Conservation (phyloP, 805 yeast species). For the Ogataea nakhonphanomensis region DNA sequence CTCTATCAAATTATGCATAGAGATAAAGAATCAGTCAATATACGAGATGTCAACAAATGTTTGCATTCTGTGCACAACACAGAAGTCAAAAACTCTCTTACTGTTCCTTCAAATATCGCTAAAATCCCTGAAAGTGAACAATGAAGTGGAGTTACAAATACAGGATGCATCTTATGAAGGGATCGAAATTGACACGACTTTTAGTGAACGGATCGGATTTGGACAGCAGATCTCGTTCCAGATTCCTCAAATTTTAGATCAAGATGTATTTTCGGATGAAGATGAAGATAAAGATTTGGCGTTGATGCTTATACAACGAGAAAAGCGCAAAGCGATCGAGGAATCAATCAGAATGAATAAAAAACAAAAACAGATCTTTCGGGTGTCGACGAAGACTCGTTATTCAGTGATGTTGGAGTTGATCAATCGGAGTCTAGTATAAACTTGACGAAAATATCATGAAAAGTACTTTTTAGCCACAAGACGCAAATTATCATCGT, state of each 20-base stretch:
- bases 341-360: neutral
- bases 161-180: constrained; percentile 20
- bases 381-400: neutral
- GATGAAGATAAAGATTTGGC: constrained; percentile 16
- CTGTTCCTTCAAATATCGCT: constrained; percentile 43
- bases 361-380: neutral
- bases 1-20: too few species aligned
- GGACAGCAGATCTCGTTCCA: constrained; percentile 9
- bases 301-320: constrained; percentile 3
- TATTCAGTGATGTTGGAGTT: neutral
- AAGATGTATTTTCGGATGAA: constrained; percentile 13
- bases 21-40: too few species aligned
- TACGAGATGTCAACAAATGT: too few species aligned
- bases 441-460: neutral
- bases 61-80: neutral
- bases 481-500: constrained; percentile 44
- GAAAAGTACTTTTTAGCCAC: constrained; percentile 42
- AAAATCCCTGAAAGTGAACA: constrained; percentile 21
- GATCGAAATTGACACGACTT: constrained; percentile 31
- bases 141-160: constrained; percentile 29
- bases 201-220: constrained; percentile 40
- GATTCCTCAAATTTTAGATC: neutral
- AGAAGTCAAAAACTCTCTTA: constrained; percentile 24
- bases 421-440: too few species aligned
- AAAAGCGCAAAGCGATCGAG: constrained; percentile 1